phyloP scores from a whole-genome alignment of 345 rosid species.

The Eucalyptus marginata region DNA sequence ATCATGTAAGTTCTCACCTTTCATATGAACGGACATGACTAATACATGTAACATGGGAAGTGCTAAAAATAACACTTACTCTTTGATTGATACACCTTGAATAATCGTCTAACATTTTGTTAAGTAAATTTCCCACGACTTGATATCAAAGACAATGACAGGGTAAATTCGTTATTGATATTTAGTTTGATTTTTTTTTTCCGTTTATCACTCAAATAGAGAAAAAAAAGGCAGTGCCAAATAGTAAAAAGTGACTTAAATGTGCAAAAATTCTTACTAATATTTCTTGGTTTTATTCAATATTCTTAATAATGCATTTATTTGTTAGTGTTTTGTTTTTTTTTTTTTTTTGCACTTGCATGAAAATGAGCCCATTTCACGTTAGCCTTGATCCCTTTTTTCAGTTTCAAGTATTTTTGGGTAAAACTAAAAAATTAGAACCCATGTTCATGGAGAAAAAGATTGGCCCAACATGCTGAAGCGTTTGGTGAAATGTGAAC shows the following conservation, averaged over 20 bases:
- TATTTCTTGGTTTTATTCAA: background rate
- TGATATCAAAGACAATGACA: background rate
- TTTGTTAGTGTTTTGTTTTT: background rate
- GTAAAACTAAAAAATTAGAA: too few species aligned
- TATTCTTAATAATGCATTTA: background rate
- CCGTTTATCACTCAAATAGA: background rate
- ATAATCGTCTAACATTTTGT: background rate
- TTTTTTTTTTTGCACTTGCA: background rate
- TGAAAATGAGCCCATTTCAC: background rate
- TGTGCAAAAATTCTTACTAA: background rate
- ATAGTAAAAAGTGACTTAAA: background rate
- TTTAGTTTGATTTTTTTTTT: background rate
- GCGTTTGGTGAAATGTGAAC: background rate
- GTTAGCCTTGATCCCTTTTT: background rate
- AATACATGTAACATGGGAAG: background rate
- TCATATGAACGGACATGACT: background rate
- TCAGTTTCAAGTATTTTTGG: background rate
- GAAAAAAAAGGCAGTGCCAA: background rate
- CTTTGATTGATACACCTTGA: background rate
- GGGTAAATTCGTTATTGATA: background rate
- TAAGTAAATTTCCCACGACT: background rate
- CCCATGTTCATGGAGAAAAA: background rate
- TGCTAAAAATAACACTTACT: background rate
- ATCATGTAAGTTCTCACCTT: background rate
- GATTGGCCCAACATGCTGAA: background rate